Base-by-base conservation (phyloP, 176 grass and related monocot species). In the Zizania latifolia region DNA sequence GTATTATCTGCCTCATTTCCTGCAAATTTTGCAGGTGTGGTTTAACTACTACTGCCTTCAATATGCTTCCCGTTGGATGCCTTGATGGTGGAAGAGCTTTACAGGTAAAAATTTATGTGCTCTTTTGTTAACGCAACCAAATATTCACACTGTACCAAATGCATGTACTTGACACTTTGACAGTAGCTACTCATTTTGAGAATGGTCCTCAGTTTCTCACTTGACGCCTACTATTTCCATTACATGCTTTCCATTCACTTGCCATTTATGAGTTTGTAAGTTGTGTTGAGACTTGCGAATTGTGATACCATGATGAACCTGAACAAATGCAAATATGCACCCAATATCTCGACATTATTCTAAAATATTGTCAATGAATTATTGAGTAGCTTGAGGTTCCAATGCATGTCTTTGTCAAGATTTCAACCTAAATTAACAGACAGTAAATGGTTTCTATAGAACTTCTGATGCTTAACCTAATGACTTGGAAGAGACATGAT, bases 51-150 rank as follows among this genome's bases (percentile, higher is more conserved):
- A 81, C 84, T 73, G 95, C 95, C 68, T 99, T 94, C 66, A 99
- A 99, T 90, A 94, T 99, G 91, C 91, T 99, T 83, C 95, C 95
- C 54, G 82, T 94, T 80, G 91, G 95, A 67, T 92, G 89, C 21
- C 91, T 99, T 90, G 95, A 99, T 74, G 95, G 95, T 73, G 95
- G 95, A 85, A 94, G 95, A 83, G 89, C 89, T 74, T 75, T 99
- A 69, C 91, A 99, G 91, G 95, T 99, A 84, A 83, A 71, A 60
- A 16, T 59, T 36, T 76, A 40, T n/a, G n/a, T n/a, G n/a, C 41
- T 31, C 27, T 66, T 2, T 43, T 73, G 39, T 44, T 43, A 40
- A 62, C n/a, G 3, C 43, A 51, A 22, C 45, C 24, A 26, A 57
- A 50, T 37, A 32, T 27, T 51, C 26, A 41, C 1, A 10, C 13